These are phyloP conservation scores for Miscanthus lutarioriparius DNA, from an alignment of 176 grass and related monocot genomes.

Conservation along the genomic window DNA sequence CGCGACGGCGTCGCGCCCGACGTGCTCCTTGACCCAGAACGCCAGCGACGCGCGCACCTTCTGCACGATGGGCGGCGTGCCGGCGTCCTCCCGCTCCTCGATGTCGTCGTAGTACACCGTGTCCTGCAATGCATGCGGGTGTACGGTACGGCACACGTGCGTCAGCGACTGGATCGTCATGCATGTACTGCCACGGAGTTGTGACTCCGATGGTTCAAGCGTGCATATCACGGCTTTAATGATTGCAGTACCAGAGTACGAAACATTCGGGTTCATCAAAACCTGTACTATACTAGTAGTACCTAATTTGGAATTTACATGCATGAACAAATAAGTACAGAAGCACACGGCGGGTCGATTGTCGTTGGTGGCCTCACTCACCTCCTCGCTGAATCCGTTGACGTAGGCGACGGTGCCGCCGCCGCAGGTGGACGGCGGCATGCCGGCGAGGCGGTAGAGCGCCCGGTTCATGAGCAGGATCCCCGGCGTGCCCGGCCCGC, in stretches of 20 bases:
- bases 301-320: too few species aligned
- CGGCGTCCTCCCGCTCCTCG: slow-evolving; percentile 77
- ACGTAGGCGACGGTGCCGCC: slow-evolving; percentile 86
- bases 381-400: slow-evolving; percentile 57
- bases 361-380: background rate
- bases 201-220: background rate
- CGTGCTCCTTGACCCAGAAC: slow-evolving; percentile 82
- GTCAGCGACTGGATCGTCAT: background rate
- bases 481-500: slow-evolving; percentile 73
- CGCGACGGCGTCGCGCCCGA: slow-evolving; percentile 36
- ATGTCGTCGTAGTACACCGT: slow-evolving; percentile 63
- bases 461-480: slow-evolving; percentile 70
- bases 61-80: slow-evolving; percentile 73
- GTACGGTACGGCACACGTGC: too few species aligned
- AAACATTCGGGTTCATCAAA: too few species aligned
- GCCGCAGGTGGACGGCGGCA: slow-evolving; percentile 66
- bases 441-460: slow-evolving; percentile 57
- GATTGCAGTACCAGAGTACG: too few species aligned
- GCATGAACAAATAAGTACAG: too few species aligned
- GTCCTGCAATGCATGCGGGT: slow-evolving; percentile 16
- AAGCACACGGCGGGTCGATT: too few species aligned
- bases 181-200: too few species aligned
- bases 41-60: slow-evolving; percentile 69
- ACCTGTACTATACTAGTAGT: too few species aligned
- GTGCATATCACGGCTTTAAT: too few species aligned